Evolutionary conservation across 768 basidiomycete genomes (phyloP).

Genomic region (Nidula microcarpa): DNA sequence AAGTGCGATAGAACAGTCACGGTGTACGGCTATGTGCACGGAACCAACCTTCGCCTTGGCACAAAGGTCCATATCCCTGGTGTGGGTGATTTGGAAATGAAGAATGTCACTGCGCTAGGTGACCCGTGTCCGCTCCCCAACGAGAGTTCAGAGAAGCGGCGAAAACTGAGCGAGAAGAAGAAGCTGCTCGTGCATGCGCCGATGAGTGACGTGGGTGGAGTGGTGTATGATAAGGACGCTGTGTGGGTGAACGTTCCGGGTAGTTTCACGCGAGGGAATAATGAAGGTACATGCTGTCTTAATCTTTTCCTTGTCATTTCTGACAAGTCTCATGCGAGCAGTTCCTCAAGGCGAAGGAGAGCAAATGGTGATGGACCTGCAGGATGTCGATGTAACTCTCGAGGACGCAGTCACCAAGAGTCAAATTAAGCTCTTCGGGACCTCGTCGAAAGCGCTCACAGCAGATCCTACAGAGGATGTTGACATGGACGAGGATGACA

Average conservation of each 20-base stretch:
- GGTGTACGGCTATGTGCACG: constrained; percentile 91
- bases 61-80: constrained; percentile 92
- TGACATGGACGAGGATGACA: constrained; percentile 26
- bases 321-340: constrained; percentile 18
- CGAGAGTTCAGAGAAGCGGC: constrained; percentile 82
- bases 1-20: constrained; percentile 95
- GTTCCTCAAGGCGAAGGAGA: constrained; percentile 91
- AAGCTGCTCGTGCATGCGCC: constrained; percentile 91
- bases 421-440: constrained; percentile 79
- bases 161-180: constrained; percentile 94
- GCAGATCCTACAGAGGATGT: constrained; percentile 37
- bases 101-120: constrained; percentile 68
- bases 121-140: constrained; percentile 97
- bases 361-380: constrained; percentile 95
- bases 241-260: constrained; percentile 98
- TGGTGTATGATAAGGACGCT: constrained; percentile 97
- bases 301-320: constrained; percentile 1
- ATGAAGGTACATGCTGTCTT: constrained; percentile 40
- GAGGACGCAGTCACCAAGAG: constrained; percentile 80
- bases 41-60: constrained; percentile 76
- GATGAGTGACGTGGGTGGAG: constrained; percentile 97
- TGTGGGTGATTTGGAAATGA: constrained; percentile 83
- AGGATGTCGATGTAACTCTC: constrained; percentile 80
- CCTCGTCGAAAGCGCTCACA: constrained; percentile 70
- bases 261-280: constrained; percentile 80